Evolutionary conservation across 106 monocot species (phyloP).

Genomic region (Alisma plantagoaquatica): DNA sequence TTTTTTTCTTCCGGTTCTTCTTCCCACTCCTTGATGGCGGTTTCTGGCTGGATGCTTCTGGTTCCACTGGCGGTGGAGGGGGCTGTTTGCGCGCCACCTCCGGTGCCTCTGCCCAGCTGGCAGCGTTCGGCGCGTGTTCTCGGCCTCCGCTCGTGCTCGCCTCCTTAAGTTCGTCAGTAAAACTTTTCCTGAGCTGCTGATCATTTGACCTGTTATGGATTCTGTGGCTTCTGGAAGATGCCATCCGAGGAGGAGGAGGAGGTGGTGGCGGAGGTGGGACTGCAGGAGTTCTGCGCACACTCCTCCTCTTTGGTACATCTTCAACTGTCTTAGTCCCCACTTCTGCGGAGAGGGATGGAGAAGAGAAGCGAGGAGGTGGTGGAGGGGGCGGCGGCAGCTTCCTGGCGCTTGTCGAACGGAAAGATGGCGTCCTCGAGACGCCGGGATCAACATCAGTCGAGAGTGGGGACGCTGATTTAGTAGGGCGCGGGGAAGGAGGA

Average conservation of each 20-base stretch:
- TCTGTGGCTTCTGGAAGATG: slow-evolving; percentile 6
- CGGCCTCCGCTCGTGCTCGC: slow-evolving; percentile 15
- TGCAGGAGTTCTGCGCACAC: slow-evolving; percentile 16
- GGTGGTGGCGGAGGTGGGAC: slow-evolving; percentile 50
- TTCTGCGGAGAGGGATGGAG: slow-evolving; percentile 17
- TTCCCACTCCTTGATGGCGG: slow-evolving; percentile 6
- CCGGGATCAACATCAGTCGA: background rate
- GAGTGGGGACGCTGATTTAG: slow-evolving; percentile 9
- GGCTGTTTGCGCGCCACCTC: background rate
- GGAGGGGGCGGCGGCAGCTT: no score
- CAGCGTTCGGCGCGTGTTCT: background rate
- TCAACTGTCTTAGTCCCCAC: slow-evolving; percentile 17
- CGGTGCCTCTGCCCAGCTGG: background rate
- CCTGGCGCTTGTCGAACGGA: no score
- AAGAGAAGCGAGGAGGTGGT: slow-evolving; percentile 10
- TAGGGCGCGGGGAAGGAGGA: background rate
- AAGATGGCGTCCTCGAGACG: background rate
- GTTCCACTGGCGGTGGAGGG: background rate
- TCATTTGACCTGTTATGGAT: slow-evolving; percentile 11
- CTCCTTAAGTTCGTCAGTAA: slow-evolving; percentile 51
- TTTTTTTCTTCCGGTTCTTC: no score
- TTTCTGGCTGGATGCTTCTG: slow-evolving; percentile 1
- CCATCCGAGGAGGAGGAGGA: slow-evolving; percentile 21
- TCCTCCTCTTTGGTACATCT: slow-evolving; percentile 34
- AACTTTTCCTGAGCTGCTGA: slow-evolving; percentile 24